Evolutionary conservation across 2,329 filamentous ascomycete species (phyloP).

Genomic region (Beauveria australis): DNA sequence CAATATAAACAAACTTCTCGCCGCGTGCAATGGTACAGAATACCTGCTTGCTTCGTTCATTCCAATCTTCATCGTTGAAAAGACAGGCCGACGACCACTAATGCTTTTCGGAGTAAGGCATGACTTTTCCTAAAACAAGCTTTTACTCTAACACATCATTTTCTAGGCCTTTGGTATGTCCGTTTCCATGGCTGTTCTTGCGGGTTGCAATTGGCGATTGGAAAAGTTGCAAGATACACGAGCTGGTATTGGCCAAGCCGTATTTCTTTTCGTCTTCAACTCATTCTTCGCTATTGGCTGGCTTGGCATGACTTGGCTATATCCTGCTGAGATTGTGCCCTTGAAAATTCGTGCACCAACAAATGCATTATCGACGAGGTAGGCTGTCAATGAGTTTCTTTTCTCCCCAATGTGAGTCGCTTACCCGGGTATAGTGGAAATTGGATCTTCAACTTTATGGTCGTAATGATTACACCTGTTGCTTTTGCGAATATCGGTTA

Average conservation of each 20-base stretch:
- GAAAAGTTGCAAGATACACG: not conserved
- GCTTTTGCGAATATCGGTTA: slow-evolving; percentile 7
- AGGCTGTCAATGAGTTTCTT: not conserved
- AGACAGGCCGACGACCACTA: slow-evolving; percentile 1
- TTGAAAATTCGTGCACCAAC: slow-evolving; percentile 32
- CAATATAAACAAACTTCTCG: slow-evolving; percentile 11
- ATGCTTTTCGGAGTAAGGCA: slow-evolving; percentile 8
- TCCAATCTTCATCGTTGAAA: slow-evolving; percentile 8
- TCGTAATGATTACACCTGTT: slow-evolving; percentile 9
- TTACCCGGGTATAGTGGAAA: not conserved
- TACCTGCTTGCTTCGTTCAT: slow-evolving; percentile 17
- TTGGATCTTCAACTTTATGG: slow-evolving; percentile 11
- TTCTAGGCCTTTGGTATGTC: slow-evolving; percentile 7
- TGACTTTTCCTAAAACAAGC: not conserved
- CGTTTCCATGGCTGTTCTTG: slow-evolving; percentile 10
- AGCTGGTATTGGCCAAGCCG: slow-evolving; percentile 10
- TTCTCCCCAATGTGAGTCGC: not conserved
- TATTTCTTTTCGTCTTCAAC: slow-evolving; percentile 57
- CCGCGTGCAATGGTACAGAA: slow-evolving; percentile 14
- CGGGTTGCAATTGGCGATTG: slow-evolving; percentile 5
- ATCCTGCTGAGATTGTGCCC: slow-evolving; percentile 41
- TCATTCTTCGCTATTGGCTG: slow-evolving; percentile 56
- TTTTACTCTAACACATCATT: not conserved
- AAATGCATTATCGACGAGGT: slow-evolving; percentile 40
- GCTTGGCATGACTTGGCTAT: slow-evolving; percentile 51